Percentiles rank a stretch among this genome's conserved stretches.
Conservation (phyloP, 768 basidiomycete genomes). For the Lactarius hengduanensis region DNA sequence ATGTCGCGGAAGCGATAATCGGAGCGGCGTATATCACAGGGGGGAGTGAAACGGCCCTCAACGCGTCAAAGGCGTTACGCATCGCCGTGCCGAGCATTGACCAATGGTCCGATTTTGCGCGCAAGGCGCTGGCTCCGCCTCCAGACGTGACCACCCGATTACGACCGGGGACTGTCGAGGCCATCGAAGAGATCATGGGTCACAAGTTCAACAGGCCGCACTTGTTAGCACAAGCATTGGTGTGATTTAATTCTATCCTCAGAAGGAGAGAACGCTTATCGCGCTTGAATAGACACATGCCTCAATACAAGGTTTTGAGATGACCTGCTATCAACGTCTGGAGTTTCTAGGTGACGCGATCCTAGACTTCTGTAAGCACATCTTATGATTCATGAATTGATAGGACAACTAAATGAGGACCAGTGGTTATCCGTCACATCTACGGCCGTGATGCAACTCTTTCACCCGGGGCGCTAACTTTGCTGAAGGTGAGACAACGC, state of each 20-base stretch:
- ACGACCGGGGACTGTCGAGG: conserved; percentile 47
- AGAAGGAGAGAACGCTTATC: conserved; percentile 7
- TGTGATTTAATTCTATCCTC: conserved; percentile 37
- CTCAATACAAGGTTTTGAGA: conserved; percentile 54
- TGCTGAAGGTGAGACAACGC: conserved; percentile 58
- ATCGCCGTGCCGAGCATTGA: conserved; percentile 63
- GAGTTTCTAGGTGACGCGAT: conserved; percentile 88
- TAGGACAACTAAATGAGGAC: neutral
- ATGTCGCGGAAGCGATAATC: conserved; percentile 82
- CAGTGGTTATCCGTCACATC: conserved; percentile 75
- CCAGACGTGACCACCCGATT: conserved; percentile 46
- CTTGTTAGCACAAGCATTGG: conserved; percentile 71
- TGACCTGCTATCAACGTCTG: conserved; percentile 66
- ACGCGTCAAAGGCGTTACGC: conserved; percentile 60
- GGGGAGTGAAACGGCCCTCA: conserved; percentile 64
- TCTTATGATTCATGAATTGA: conserved; percentile 3
- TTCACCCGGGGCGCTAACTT: conserved; percentile 72
- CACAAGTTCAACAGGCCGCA: conserved; percentile 60
- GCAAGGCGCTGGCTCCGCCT: conserved; percentile 45
- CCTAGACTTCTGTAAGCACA: conserved; percentile 70
- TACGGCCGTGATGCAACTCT: conserved; percentile 61
- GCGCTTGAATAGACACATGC: conserved; percentile 58
- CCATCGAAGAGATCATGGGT: conserved; percentile 64
- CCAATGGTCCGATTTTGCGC: conserved; percentile 70
- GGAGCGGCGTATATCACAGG: conserved; percentile 79